phyloP scores from a whole-genome alignment of 768 basidiomycete species.

The Leccinum arenicola region DNA sequence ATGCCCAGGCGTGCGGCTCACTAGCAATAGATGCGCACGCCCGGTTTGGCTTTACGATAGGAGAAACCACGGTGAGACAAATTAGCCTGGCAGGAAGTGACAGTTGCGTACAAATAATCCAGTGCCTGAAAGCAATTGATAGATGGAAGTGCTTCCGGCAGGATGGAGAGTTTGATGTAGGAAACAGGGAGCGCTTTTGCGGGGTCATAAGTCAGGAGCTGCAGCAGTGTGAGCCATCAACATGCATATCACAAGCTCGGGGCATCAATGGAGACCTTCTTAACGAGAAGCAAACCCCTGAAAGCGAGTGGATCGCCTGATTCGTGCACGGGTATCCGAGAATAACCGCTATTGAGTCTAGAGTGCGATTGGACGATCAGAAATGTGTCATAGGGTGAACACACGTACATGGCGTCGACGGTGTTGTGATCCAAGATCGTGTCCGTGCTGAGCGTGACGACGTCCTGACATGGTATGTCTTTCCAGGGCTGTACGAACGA shows the following conservation, averaged over 20 bases:
- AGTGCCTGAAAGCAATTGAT: conserved; percentile 95
- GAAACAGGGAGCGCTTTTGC: conserved; percentile 72
- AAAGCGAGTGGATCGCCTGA: conserved; percentile 67
- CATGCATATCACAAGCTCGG: not conserved
- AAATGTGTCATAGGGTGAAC: not conserved
- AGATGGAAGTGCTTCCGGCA: conserved; percentile 84
- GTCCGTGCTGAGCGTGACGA: conserved; percentile 76
- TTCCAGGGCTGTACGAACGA: not conserved
- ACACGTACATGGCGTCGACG: conserved; percentile 69
- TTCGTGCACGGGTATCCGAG: conserved; percentile 86
- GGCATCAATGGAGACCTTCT: conserved; percentile 50
- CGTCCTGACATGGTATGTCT: conserved; percentile 49
- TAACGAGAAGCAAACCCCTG: conserved; percentile 78
- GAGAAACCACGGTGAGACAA: not conserved
- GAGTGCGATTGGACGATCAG: conserved; percentile 8
- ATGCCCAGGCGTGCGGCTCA: conserved; percentile 79
- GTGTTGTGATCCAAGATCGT: conserved; percentile 73
- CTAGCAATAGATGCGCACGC: conserved; percentile 84
- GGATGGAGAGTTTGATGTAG: conserved; percentile 70
- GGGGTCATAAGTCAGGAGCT: conserved; percentile 91
- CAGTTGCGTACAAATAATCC: conserved; percentile 73
- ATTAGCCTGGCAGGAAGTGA: not conserved
- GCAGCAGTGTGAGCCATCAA: conserved; percentile 1
- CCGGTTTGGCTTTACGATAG: conserved; percentile 92
- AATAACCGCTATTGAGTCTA: conserved; percentile 80